phyloP scores from a whole-genome alignment of 371 early-diverging fungal species.

The Mucor plumbeus region DNA sequence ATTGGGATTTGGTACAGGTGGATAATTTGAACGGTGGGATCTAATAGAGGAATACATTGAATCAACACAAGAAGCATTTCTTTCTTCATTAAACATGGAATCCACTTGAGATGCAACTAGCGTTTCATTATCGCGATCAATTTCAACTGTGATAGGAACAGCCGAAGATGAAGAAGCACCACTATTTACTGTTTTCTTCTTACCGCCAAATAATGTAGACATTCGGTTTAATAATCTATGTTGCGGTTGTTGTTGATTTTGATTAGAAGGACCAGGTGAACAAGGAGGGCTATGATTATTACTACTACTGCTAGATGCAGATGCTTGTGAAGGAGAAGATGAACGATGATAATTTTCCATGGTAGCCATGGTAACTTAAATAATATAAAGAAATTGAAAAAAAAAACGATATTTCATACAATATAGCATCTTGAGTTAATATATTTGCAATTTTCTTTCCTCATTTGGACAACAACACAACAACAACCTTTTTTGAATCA shows the following conservation, averaged over 20 bases:
- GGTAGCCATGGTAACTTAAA: not conserved
- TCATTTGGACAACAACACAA: slow-evolving; percentile 21
- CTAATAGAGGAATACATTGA: slow-evolving; percentile 47
- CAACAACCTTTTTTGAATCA: slow-evolving; percentile 20
- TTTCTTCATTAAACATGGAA: slow-evolving; percentile 30
- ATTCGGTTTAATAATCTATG: slow-evolving; percentile 24
- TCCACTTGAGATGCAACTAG: slow-evolving; percentile 24
- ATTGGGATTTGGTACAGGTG: slow-evolving; percentile 32
- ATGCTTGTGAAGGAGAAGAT: slow-evolving; percentile 6
- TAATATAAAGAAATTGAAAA: slow-evolving; percentile 4
- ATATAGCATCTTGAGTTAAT: not conserved
- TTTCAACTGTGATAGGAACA: not conserved
- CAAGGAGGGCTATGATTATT: not conserved
- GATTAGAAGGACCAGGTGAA: slow-evolving; percentile 9
- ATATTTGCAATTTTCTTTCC: slow-evolving; percentile 14
- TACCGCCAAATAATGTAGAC: slow-evolving; percentile 33
- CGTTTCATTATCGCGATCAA: not conserved
- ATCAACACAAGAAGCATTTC: slow-evolving; percentile 36
- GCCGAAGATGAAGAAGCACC: not conserved
- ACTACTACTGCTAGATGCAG: not conserved
- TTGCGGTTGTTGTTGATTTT: slow-evolving; percentile 19
- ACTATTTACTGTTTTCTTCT: slow-evolving; percentile 15
- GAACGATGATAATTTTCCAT: slow-evolving; percentile 11
- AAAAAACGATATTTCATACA: slow-evolving; percentile 3
- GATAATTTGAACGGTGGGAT: slow-evolving; percentile 37